These are phyloP conservation scores for Aureobasidium uvarum DNA, from an alignment of 2,329 filamentous ascomycete genomes.

Conservation along the genomic window DNA sequence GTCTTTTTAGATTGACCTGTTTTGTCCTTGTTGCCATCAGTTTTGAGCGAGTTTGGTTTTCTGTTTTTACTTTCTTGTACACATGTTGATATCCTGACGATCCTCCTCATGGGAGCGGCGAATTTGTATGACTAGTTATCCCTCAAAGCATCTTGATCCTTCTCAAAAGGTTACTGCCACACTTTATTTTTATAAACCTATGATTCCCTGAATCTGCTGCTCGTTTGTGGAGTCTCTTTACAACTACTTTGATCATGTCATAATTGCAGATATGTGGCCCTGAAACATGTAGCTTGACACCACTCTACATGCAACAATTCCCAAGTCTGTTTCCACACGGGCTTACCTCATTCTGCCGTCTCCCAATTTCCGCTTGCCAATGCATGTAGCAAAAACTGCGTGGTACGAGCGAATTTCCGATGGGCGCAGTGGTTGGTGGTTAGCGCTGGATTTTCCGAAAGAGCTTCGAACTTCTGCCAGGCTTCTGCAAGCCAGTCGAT, in stretches of 20 bases:
- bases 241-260: background rate
- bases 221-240: too few relatives aligned
- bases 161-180: background rate
- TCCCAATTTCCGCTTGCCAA: background rate
- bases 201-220: too few relatives aligned
- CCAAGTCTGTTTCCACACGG: too few relatives aligned
- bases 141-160: constrained; percentile 7
- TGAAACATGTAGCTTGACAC: too few relatives aligned
- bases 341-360: background rate
- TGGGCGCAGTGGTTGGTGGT: background rate
- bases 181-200: too few relatives aligned
- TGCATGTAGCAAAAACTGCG: background rate
- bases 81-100: constrained; percentile 17
- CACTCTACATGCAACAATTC: too few relatives aligned
- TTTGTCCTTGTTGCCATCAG: background rate
- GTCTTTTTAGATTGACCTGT: background rate
- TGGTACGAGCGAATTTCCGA: background rate
- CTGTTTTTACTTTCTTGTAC: background rate
- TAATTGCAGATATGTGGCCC: too few relatives aligned
- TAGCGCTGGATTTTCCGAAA: too few relatives aligned
- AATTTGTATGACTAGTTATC: constrained; percentile 19
- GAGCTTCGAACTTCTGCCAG: constrained; percentile 12
- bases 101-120: background rate
- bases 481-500: constrained; percentile 15
- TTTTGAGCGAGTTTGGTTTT: background rate